Conservation (phyloP, 495 filamentous ascomycete genomes). For the Lasiosphaeriaceae sp. region DNA sequence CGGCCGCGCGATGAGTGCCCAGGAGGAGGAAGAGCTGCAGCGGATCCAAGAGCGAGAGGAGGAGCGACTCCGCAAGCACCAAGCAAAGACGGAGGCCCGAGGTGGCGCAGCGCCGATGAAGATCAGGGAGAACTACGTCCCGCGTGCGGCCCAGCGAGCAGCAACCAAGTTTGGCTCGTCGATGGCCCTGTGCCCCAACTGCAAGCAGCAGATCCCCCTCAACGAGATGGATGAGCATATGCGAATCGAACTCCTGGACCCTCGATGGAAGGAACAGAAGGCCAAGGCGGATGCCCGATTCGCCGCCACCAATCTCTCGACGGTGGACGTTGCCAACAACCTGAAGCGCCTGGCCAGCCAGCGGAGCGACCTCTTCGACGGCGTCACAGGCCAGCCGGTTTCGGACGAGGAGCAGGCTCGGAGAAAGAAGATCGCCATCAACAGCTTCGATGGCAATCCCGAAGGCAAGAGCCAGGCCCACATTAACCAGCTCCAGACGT, state of each 20-base stretch:
- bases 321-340: constrained; percentile 84
- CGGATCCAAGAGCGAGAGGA: constrained; percentile 64
- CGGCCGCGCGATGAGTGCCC: constrained; percentile 21
- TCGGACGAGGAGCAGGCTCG: constrained; percentile 71
- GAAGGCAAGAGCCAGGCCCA: constrained; percentile 52
- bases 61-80: constrained; percentile 66
- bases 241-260: constrained; percentile 88
- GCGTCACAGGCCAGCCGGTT: constrained; percentile 60
- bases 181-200: constrained; percentile 88
- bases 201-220: constrained; percentile 80
- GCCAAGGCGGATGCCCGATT: constrained; percentile 80
- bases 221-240: constrained; percentile 91
- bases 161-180: constrained; percentile 58
- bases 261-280: constrained; percentile 92
- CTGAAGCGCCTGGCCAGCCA: constrained; percentile 95
- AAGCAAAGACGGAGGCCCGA: constrained; percentile 73
- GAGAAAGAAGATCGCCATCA: constrained; percentile 66
- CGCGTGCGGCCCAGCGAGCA: constrained; percentile 69
- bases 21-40: constrained; percentile 64
- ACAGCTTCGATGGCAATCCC: constrained; percentile 62
- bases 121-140: constrained; percentile 89
- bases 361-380: constrained; percentile 87
- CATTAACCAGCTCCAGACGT: constrained; percentile 42
- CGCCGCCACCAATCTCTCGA: constrained; percentile 83
- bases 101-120: constrained; percentile 73